A percentile compares a stretch with the other conserved stretches of the same genome.
Evolutionary conservation across 768 basidiomycete genomes (phyloP).

Genomic region (Lentinula lateritia): DNA sequence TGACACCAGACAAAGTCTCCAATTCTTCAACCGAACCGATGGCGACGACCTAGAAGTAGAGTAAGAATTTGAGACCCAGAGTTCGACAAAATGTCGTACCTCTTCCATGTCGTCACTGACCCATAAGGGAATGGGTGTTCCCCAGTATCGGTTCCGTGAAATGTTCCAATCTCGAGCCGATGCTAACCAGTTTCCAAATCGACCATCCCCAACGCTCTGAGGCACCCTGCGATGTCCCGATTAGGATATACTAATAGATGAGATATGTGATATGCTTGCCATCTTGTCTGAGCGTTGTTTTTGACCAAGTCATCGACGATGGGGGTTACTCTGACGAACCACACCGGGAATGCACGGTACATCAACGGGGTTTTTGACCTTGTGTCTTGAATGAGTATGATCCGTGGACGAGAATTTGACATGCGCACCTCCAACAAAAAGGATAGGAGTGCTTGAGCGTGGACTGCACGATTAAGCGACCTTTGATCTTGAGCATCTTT

Average conservation of each 20-base stretch:
- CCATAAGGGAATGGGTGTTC: conserved; percentile 97
- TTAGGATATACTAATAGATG: not conserved
- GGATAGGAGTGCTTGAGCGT: conserved; percentile 91
- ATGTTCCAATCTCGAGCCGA: conserved; percentile 99
- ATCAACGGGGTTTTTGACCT: conserved; percentile 95
- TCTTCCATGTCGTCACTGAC: conserved; percentile 89
- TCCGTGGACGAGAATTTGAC: not conserved
- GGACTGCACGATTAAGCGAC: conserved; percentile 82
- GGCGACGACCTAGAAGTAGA: conserved; percentile 58
- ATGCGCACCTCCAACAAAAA: conserved; percentile 86
- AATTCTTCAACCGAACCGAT: conserved; percentile 87
- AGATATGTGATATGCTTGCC: conserved; percentile 40
- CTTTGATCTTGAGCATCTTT: conserved; percentile 82
- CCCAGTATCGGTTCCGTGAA: conserved; percentile 99
- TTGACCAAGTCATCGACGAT: conserved; percentile 82
- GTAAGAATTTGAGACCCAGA: not conserved
- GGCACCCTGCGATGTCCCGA: conserved; percentile 70
- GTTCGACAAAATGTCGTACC: conserved; percentile 32
- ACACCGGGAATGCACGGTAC: conserved; percentile 92
- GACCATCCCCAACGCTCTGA: conserved; percentile 79
- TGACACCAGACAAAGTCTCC: conserved; percentile 78
- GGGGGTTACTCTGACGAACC: conserved; percentile 90
- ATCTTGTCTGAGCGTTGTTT: conserved; percentile 88
- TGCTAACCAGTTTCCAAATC: conserved; percentile 96
- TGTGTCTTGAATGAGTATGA: not conserved